These are phyloP conservation scores for Aureobasidium sp. DNA, from an alignment of 2,329 filamentous ascomycete genomes.

Conservation along the genomic window DNA sequence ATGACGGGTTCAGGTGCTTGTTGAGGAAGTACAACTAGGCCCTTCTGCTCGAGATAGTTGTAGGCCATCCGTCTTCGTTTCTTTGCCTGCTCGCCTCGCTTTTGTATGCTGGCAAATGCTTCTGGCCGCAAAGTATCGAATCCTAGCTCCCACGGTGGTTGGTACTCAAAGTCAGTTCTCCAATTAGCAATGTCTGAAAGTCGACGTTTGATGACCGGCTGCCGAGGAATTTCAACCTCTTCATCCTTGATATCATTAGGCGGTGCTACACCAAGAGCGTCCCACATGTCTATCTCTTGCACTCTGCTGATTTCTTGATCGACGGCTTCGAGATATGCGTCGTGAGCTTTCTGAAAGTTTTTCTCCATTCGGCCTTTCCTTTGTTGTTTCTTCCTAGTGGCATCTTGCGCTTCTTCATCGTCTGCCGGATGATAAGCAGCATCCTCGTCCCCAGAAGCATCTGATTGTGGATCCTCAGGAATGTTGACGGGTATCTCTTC, in stretches of 20 bases:
- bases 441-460: background rate
- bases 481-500: constrained; percentile 7
- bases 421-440: background rate
- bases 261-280: constrained; percentile 29
- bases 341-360: constrained; percentile 24
- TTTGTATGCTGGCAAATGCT: constrained; percentile 15
- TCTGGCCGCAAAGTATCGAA: background rate
- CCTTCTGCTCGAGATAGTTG: background rate
- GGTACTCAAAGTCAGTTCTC: constrained; percentile 38
- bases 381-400: constrained; percentile 9
- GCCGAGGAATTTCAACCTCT: constrained; percentile 15
- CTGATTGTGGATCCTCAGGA: background rate
- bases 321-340: constrained; percentile 37
- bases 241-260: constrained; percentile 17
- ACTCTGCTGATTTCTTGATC: constrained; percentile 36
- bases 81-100: constrained; percentile 10
- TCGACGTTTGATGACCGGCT: constrained; percentile 25
- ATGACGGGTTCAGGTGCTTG: background rate
- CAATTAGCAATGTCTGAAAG: constrained; percentile 32
- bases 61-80: constrained; percentile 13
- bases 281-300: constrained; percentile 40
- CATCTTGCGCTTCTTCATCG: background rate
- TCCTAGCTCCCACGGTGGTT: constrained; percentile 40
- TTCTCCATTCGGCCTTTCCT: background rate
- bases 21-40: background rate